These are phyloP conservation scores for Cyamopsis tetragonoloba DNA, from an alignment of 306 rosid genomes.

Conservation along the genomic window DNA sequence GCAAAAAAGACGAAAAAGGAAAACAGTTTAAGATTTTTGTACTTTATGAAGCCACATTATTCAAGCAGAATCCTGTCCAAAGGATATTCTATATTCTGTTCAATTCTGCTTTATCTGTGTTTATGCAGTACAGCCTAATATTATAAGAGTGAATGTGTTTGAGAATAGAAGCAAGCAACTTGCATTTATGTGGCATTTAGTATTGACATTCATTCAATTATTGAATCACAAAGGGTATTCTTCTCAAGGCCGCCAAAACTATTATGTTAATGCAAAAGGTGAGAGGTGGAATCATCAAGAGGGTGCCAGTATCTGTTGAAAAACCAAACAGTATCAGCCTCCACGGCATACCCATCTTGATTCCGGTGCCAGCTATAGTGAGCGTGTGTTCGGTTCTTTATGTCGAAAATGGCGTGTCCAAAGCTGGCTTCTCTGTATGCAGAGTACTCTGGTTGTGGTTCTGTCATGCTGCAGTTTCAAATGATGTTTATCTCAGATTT, in stretches of 20 bases:
- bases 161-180: background rate
- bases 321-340: constrained; percentile 72
- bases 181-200: background rate
- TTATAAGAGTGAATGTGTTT: background rate
- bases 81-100: too few relatives aligned
- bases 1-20: too few relatives aligned
- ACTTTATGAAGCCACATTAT: background rate
- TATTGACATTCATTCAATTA: background rate
- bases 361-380: constrained; percentile 74
- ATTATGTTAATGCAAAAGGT: background rate
- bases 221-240: background rate
- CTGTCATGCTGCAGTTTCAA: constrained; percentile 61
- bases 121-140: background rate
- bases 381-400: constrained; percentile 84
- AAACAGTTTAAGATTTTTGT: background rate
- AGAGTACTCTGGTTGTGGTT: constrained; percentile 79
- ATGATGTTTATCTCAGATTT: background rate
- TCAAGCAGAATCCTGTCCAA: background rate
- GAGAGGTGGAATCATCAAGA: constrained; percentile 49
- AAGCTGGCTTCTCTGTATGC: constrained; percentile 83
- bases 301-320: constrained; percentile 62
- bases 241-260: background rate
- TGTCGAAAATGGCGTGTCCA: constrained; percentile 74
- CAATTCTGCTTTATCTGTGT: background rate
- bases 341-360: constrained; percentile 67